Evolutionary conservation across 805 yeast genomes (phyloP).

Genomic region (Isabelozyma rhagii): DNA sequence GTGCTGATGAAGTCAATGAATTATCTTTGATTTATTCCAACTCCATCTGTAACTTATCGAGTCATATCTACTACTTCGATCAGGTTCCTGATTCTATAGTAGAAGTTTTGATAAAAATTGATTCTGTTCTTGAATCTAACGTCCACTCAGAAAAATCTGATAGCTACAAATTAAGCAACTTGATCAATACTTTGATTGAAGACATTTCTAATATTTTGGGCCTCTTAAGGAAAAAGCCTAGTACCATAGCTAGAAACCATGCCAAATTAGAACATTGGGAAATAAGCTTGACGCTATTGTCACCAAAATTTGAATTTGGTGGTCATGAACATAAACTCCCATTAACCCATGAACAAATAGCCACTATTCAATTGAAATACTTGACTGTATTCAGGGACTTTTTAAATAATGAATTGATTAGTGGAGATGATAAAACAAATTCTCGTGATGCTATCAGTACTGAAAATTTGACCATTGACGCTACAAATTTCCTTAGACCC

Average conservation of each 20-base stretch:
- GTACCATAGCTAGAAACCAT: constrained; percentile 39
- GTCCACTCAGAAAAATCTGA: not conserved
- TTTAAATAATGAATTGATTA: constrained; percentile 25
- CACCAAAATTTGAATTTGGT: constrained; percentile 16
- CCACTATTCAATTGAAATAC: constrained; percentile 37
- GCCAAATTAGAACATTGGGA: constrained; percentile 46
- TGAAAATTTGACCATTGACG: constrained; percentile 11
- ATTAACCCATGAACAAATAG: constrained; percentile 20
- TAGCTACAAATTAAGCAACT: not conserved
- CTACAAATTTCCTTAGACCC: constrained; percentile 27
- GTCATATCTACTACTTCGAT: constrained; percentile 80
- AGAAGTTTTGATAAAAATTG: constrained; percentile 53
- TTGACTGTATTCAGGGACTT: constrained; percentile 36
- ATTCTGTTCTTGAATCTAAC: constrained; percentile 21
- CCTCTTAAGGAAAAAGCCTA: constrained; percentile 27
- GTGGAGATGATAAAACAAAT: constrained; percentile 6
- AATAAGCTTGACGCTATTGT: constrained; percentile 29
- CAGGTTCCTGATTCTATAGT: constrained; percentile 80
- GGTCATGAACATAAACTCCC: constrained; percentile 5
- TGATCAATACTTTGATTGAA: constrained; percentile 25
- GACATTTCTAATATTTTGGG: constrained; percentile 29
- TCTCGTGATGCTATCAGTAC: constrained; percentile 7
- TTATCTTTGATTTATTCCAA: constrained; percentile 45
- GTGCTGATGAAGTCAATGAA: constrained; percentile 18
- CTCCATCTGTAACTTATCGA: constrained; percentile 67